Conservation (phyloP, 345 rosid species). For the Eucalyptus sideroxylon region DNA sequence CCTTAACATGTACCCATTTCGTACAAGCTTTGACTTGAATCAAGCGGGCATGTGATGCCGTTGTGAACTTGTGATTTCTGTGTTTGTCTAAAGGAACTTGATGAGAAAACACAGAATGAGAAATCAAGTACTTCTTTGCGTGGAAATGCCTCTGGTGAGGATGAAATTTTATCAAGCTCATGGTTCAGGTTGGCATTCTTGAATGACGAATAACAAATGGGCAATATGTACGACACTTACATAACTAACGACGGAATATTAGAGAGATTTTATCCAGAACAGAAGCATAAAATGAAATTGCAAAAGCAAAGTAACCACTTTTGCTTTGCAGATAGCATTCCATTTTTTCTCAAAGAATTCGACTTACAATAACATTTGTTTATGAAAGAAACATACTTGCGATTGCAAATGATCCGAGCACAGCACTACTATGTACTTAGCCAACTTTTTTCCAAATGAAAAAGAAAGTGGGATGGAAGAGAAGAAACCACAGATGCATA, state of each 20-base stretch:
- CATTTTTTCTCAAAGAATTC: not conserved
- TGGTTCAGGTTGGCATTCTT: not conserved
- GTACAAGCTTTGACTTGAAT: not conserved
- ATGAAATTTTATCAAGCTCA: not conserved
- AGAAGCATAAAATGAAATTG: not conserved
- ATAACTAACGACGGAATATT: not conserved
- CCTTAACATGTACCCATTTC: not conserved
- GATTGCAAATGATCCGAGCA: constrained; percentile 54
- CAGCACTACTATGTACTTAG: constrained; percentile 39
- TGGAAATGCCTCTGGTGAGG: not conserved
- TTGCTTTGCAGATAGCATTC: not conserved
- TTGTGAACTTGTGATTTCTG: not conserved
- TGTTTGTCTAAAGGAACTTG: not conserved
- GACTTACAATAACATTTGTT: not conserved
- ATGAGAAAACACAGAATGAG: not conserved
- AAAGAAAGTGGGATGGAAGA: not conserved
- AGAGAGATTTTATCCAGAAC: not conserved
- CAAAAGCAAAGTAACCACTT: not conserved
- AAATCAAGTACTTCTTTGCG: not conserved
- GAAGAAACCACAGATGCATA: not conserved
- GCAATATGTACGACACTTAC: not conserved
- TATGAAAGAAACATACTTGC: not conserved
- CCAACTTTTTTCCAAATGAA: constrained; percentile 18
- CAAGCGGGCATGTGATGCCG: not conserved
- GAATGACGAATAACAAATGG: not conserved